Evolutionary conservation across 2,329 filamentous ascomycete species (phyloP).

Genomic region (Phaeosphaeriaceae sp.): DNA sequence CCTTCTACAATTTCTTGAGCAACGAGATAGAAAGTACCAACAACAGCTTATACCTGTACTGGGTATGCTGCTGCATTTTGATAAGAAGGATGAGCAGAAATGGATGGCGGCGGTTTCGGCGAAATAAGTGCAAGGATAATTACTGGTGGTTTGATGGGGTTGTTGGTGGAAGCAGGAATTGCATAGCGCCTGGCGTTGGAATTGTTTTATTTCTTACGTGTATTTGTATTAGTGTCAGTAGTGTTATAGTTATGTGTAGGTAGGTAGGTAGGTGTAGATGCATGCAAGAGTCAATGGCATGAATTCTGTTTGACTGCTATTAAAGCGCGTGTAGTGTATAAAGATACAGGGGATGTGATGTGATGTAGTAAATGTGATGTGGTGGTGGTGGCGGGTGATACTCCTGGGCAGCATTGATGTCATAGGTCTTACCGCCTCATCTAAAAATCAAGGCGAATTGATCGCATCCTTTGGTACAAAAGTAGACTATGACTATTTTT

Average conservation of each 20-base stretch:
- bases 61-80: slow-evolving; percentile 77
- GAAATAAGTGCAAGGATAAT: slow-evolving; percentile 14
- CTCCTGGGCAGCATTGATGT: too few relatives aligned
- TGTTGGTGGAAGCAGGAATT: neutral
- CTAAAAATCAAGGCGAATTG: neutral
- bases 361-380: too few relatives aligned
- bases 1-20: slow-evolving; percentile 79
- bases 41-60: slow-evolving; percentile 79
- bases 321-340: too few relatives aligned
- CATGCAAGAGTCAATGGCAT: too few relatives aligned
- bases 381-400: too few relatives aligned
- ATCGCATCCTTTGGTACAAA: neutral
- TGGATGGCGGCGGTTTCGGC: slow-evolving; percentile 78
- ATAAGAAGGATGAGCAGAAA: slow-evolving; percentile 82
- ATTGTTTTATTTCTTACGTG: slow-evolving; percentile 6
- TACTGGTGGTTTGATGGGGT: neutral
- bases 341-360: too few relatives aligned
- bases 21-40: slow-evolving; percentile 77
- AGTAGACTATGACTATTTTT: too few relatives aligned
- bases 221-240: slow-evolving; percentile 7
- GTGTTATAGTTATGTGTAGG: too few relatives aligned
- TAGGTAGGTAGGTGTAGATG: neutral
- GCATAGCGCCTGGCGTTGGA: slow-evolving; percentile 19
- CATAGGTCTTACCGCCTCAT: too few relatives aligned
- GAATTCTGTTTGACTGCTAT: too few relatives aligned